phyloP scores from a whole-genome alignment of 805 yeast species.

The Yamadazyma paraphyllophila region DNA sequence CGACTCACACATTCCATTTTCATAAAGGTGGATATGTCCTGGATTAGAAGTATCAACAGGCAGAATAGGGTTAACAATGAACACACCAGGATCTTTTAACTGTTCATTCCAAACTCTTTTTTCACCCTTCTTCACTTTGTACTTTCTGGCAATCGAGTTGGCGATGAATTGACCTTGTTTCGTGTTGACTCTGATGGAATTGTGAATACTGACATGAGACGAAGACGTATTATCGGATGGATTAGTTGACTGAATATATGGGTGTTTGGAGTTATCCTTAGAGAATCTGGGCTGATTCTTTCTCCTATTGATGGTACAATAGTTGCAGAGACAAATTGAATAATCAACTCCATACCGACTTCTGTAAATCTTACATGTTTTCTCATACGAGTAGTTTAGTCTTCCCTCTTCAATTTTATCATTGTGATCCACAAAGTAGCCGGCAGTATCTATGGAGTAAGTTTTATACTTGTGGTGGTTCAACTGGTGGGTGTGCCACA shows the following conservation, averaged over 20 bases:
- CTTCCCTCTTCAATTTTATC: constrained; percentile 23
- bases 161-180: neutral
- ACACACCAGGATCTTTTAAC: neutral
- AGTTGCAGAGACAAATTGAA: constrained; percentile 19
- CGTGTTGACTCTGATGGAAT: neutral
- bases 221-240: neutral
- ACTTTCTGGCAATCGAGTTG: neutral
- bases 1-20: constrained; percentile 1
- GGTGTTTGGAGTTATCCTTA: neutral
- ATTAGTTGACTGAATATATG: neutral
- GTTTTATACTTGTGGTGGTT: constrained; percentile 15
- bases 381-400: constrained; percentile 17
- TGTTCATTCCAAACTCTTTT: neutral
- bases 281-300: neutral
- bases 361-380: constrained; percentile 18
- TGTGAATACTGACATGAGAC: neutral
- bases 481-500: constrained; percentile 29
- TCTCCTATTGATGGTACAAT: neutral
- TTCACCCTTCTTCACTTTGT: neutral
- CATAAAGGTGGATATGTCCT: neutral
- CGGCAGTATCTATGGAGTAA: constrained; percentile 7
- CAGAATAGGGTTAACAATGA: neutral
- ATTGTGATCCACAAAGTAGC: constrained; percentile 17
- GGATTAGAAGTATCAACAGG: neutral
- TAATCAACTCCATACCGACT: constrained; percentile 14